Evolutionary conservation across 495 filamentous ascomycete genomes (phyloP), one percentile per base, ranked within the genome.

Genomic region (Penicillium alfredii): DNA sequence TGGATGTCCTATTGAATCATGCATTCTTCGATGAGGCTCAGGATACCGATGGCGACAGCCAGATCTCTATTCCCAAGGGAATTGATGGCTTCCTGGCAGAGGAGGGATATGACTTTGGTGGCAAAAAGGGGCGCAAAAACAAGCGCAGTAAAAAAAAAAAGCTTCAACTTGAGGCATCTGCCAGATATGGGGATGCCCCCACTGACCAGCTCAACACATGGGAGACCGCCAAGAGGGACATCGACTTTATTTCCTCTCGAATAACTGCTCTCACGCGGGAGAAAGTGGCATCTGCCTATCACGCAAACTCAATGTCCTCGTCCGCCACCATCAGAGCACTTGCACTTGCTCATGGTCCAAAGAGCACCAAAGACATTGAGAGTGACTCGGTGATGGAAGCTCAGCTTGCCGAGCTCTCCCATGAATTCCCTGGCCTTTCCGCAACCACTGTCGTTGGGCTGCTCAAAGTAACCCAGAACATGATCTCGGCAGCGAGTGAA

Each of bases 1-100:
- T 93, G 44, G 88, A 98, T 53, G 80, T 86, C 30, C 66, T 98
- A 3, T 69, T 95, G 8, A 92, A 81, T 37, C 68, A 81, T 4
- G 71, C 79, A 7, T 86, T 77, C 53, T 77, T 95, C 10, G 74
- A 83, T 25, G 71, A 86, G 21, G 60, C 66, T 3, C 47, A 58
- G n/a, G 11, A 37, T 1, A 42, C 36, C 10, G 51, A 56, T 12
- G 60, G 63, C 5, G 61, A 54, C 1, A 64, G 66, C 2, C 65
- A 71, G 14, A 47, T 58, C 1, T 50, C 45, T 4, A 55, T 76
- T 8, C 73, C 74, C 2, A 87, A 82, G 53, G 85, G 89, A 2
- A 64, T 95, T 8, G 87, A 96, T 39, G 88, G 76, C 0, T 96
- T 96, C 49, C 69, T 67, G 16, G 67, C 71, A 7, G 66, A 63